phyloP scores from a whole-genome alignment of 2,329 filamentous ascomycete genomes.

The Harringtonia lauricola region DNA sequence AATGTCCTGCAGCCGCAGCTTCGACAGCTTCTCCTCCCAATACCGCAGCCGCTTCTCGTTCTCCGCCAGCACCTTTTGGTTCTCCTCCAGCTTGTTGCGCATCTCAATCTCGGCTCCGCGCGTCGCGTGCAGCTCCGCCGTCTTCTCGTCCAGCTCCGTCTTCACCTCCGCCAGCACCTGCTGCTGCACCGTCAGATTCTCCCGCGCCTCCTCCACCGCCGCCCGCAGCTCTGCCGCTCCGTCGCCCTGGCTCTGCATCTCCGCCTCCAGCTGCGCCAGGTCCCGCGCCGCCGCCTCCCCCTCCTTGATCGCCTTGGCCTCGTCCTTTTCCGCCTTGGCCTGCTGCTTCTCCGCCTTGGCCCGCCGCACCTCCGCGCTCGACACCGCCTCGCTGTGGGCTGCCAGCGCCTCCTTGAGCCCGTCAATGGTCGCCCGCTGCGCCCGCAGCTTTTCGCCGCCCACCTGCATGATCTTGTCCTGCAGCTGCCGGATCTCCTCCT shows the following conservation, averaged over 20 bases:
- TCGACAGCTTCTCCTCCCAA: conserved; percentile 83
- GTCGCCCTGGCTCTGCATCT: conserved; percentile 65
- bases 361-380: conserved; percentile 74
- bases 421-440: conserved; percentile 86
- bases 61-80: conserved; percentile 77
- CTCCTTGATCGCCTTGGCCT: conserved; percentile 69
- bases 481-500: conserved; percentile 82
- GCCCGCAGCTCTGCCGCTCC: conserved; percentile 63
- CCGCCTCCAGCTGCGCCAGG: conserved; percentile 65
- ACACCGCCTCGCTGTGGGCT: conserved; percentile 69
- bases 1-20: conserved; percentile 73
- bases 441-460: conserved; percentile 82
- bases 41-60: conserved; percentile 76
- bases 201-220: conserved; percentile 72
- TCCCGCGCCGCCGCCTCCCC: conserved; percentile 61
- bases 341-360: conserved; percentile 92
- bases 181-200: conserved; percentile 66
- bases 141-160: conserved; percentile 76
- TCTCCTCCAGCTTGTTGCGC: conserved; percentile 95
- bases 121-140: conserved; percentile 75
- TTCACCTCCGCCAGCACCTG: conserved; percentile 72
- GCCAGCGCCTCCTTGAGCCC: conserved; percentile 77
- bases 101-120: conserved; percentile 91
- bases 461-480: conserved; percentile 99
- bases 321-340: conserved; percentile 74